Conservation (phyloP, 352 stramenopile genomes). For the Phytophthora ohioensis region DNA sequence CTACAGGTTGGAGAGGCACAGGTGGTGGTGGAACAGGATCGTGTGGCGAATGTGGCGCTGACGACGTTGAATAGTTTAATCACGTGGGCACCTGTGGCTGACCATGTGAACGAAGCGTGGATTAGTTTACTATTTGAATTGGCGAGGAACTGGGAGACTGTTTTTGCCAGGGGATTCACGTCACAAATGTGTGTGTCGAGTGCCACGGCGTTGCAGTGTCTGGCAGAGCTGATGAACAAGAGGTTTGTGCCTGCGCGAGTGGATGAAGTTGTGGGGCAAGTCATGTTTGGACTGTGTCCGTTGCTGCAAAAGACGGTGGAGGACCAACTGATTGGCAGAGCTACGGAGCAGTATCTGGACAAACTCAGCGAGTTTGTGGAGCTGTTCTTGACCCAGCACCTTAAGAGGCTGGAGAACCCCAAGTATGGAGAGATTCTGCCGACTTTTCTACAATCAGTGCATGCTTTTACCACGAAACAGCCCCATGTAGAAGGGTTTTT, state of each 20-base stretch:
- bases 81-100: slow-evolving; percentile 61
- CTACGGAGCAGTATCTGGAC: slow-evolving; percentile 73
- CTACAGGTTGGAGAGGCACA: slow-evolving; percentile 39
- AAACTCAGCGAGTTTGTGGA: slow-evolving; percentile 84
- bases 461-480: slow-evolving; percentile 74
- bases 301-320: slow-evolving; percentile 71
- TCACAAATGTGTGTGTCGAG: slow-evolving; percentile 56
- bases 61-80: slow-evolving; percentile 64
- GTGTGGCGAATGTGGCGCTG: slow-evolving; percentile 57
- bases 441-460: slow-evolving; percentile 64
- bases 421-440: slow-evolving; percentile 59
- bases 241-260: slow-evolving; percentile 51
- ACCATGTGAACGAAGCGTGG: slow-evolving; percentile 66
- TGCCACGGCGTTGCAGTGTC: slow-evolving; percentile 60
- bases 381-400: slow-evolving; percentile 74
- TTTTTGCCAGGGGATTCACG: slow-evolving; percentile 29
- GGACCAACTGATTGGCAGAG: slow-evolving; percentile 54
- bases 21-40: slow-evolving; percentile 46
- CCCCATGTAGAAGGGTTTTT: slow-evolving; percentile 77
- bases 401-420: slow-evolving; percentile 73
- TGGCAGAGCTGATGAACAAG: slow-evolving; percentile 77
- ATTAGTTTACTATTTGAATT: slow-evolving; percentile 72
- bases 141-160: slow-evolving; percentile 48
- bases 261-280: slow-evolving; percentile 62
- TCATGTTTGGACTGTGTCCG: slow-evolving; percentile 62